A percentile compares a stretch with the other conserved stretches of the same genome.
Conservation (phyloP, 2,329 filamentous ascomycete genomes). For the Venturiaceae sp. region DNA sequence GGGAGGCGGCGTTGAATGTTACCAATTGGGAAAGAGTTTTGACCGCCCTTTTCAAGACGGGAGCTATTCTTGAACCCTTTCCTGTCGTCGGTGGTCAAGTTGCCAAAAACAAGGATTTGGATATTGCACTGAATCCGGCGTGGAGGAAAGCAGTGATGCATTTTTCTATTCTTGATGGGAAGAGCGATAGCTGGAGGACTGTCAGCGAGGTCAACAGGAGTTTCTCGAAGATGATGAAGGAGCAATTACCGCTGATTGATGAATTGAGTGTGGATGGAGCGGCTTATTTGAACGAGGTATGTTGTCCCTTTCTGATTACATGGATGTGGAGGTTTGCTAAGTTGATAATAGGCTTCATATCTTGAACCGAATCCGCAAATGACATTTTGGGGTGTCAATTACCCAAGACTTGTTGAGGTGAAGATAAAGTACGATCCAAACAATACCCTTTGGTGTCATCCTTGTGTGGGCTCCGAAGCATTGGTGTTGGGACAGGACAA, state of each 20-base stretch:
- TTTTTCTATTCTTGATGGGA: neutral
- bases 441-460: constrained; percentile 36
- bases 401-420: constrained; percentile 36
- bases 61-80: neutral
- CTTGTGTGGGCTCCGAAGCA: constrained; percentile 3
- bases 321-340: neutral
- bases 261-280: neutral
- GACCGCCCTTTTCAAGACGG: neutral
- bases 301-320: neutral
- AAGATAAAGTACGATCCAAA: constrained; percentile 44
- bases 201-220: neutral
- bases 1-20: neutral
- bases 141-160: neutral
- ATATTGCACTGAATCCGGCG: neutral
- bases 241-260: neutral
- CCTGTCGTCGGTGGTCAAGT: neutral
- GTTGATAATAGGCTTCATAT: constrained; percentile 12
- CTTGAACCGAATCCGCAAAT: constrained; percentile 27
- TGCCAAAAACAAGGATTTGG: neutral
- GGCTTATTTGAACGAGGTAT: constrained; percentile 1
- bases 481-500: neutral
- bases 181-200: neutral
- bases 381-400: constrained; percentile 47
- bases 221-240: neutral
- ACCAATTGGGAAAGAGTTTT: neutral